A percentile compares a stretch with the other conserved stretches of the same genome.
These are phyloP conservation scores for Trichopus zeylanicus DNA, from an alignment of 116 monocot species.

Conservation along the genomic window DNA sequence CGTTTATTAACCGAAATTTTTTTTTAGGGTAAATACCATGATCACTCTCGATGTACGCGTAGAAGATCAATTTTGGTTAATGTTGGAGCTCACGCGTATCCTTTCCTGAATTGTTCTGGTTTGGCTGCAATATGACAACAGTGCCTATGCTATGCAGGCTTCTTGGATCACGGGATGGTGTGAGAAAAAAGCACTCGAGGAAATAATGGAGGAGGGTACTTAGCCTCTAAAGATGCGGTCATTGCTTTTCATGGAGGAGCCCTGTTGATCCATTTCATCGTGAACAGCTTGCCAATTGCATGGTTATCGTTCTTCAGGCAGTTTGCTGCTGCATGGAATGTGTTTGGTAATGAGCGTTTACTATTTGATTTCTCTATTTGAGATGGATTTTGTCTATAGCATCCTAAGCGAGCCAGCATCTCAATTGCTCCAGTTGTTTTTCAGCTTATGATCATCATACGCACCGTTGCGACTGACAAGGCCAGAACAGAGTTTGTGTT, in stretches of 20 bases:
- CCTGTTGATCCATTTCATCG: conserved; percentile 23
- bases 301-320: conserved; percentile 23
- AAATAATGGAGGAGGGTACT: conserved; percentile 47
- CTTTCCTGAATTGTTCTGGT: too few relatives aligned
- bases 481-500: conserved; percentile 79
- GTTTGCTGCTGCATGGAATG: conserved; percentile 38
- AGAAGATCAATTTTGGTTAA: too few relatives aligned
- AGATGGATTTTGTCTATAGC: too few relatives aligned
- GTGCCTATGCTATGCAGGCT: too few relatives aligned
- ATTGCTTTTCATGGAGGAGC: conserved; percentile 26
- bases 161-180: background rate
- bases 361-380: conserved; percentile 29
- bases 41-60: too few relatives aligned
- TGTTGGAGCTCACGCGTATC: too few relatives aligned
- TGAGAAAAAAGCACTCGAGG: conserved; percentile 50
- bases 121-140: too few relatives aligned
- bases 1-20: too few relatives aligned
- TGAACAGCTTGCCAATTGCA: conserved; percentile 21
- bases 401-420: too few relatives aligned
- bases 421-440: too few relatives aligned
- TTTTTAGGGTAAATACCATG: too few relatives aligned
- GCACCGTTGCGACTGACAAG: conserved; percentile 63
- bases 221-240: conserved; percentile 35
- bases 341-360: conserved; percentile 14
- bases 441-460: conserved; percentile 85